phyloP scores from a whole-genome alignment of 1,284 basidiomycete genomes.

The Jaminaea rosea region DNA sequence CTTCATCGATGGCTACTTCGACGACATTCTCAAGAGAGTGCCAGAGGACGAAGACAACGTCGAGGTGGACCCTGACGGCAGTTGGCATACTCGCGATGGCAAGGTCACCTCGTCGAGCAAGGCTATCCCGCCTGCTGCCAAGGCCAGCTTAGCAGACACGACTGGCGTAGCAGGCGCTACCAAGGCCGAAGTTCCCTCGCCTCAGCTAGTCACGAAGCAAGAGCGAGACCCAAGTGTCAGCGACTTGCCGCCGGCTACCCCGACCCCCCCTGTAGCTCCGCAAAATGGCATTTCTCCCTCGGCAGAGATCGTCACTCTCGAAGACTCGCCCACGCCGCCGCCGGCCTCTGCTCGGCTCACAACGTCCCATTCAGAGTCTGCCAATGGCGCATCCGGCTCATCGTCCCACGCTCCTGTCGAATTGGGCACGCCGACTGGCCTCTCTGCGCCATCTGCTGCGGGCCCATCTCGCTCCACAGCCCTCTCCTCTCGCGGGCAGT shows the following conservation, averaged over 20 bases:
- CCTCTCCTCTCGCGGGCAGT: neutral
- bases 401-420: no score
- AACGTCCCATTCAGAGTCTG: neutral
- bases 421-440: no score
- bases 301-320: neutral
- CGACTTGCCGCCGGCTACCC: neutral
- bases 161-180: neutral
- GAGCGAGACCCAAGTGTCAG: neutral
- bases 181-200: neutral
- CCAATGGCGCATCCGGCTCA: no score
- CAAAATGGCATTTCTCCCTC: neutral
- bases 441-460: neutral
- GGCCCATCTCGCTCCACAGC: neutral
- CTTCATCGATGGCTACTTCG: slow-evolving; percentile 70
- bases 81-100: slow-evolving; percentile 87
- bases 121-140: neutral
- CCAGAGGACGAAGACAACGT: slow-evolving; percentile 80
- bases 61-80: slow-evolving; percentile 81
- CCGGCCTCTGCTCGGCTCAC: neutral
- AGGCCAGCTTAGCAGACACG: neutral
- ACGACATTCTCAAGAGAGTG: slow-evolving; percentile 66
- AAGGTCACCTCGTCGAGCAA: slow-evolving; percentile 52
- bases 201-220: neutral
- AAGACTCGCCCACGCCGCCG: neutral
- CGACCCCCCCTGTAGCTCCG: neutral